Evolutionary conservation across 345 rosid species (phyloP).

Genomic region (Anastatica hierochuntica): DNA sequence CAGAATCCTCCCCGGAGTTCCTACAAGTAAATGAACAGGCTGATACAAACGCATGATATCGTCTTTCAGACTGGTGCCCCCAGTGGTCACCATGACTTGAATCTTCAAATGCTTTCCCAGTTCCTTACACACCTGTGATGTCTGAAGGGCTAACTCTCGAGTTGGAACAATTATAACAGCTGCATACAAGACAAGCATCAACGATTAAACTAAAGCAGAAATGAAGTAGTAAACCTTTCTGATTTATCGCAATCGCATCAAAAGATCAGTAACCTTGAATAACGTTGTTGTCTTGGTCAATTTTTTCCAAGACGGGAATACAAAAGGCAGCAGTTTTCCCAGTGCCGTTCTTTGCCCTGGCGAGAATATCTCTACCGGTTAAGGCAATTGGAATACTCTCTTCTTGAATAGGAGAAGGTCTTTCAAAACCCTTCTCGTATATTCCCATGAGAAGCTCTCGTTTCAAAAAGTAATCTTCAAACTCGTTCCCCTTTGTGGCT

Average conservation of each 20-base stretch:
- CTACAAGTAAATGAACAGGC: constrained; percentile 94
- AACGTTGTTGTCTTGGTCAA: constrained; percentile 82
- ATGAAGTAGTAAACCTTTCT: no score
- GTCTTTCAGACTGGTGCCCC: constrained; percentile 98
- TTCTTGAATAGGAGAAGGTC: constrained; percentile 99
- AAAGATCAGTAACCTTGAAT: constrained; percentile 69
- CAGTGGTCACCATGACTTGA: constrained; percentile 98
- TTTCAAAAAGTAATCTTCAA: constrained; percentile 96
- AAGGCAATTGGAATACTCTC: constrained; percentile 99
- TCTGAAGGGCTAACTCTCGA: constrained; percentile 95
- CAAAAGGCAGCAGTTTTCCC: constrained; percentile 99
- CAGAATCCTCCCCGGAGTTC: constrained; percentile 96
- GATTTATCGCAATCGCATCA: no score
- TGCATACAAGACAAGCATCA: constrained; percentile 29
- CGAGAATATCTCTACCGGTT: constrained; percentile 98
- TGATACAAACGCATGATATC: constrained; percentile 98
- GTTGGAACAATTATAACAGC: constrained; percentile 96
- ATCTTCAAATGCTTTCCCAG: constrained; percentile 87
- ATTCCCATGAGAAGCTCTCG: constrained; percentile 94
- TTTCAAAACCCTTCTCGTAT: constrained; percentile 96
- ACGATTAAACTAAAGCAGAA: no score
- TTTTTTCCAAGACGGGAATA: constrained; percentile 91
- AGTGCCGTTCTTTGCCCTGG: constrained; percentile 98
- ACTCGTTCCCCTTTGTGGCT: constrained; percentile 97
- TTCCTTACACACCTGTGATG: constrained; percentile 98